Percentiles rank a stretch among this genome's conserved stretches.
Conservation (phyloP, 139 green algal genomes). For the Chlorella sorokiniana region DNA sequence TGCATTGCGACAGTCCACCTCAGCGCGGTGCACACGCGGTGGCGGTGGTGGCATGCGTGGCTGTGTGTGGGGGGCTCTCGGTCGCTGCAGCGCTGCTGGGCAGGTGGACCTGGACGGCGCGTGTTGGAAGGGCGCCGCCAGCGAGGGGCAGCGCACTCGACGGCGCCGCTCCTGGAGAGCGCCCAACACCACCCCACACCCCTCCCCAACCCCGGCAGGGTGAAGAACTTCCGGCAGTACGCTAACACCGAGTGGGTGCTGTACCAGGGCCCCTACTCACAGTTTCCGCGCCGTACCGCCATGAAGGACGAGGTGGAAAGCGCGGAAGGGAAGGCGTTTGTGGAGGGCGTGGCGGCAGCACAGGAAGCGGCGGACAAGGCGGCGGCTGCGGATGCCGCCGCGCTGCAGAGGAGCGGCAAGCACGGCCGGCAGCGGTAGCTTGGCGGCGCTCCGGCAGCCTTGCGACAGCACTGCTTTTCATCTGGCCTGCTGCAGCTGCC, state of each 20-base stretch:
- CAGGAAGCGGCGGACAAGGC: not conserved
- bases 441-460: too few species aligned
- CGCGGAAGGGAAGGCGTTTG: not conserved
- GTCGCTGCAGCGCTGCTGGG: too few species aligned
- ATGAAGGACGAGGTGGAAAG: conserved; percentile 8
- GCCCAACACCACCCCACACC: not conserved
- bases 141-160: too few species aligned
- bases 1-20: too few species aligned
- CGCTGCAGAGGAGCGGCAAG: not conserved
- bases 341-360: not conserved
- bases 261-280: not conserved
- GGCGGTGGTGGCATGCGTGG: too few species aligned
- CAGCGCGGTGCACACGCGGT: too few species aligned
- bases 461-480: too few species aligned
- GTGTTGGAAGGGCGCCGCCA: too few species aligned
- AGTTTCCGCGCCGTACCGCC: not conserved
- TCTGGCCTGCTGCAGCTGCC: too few species aligned
- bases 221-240: conserved; percentile 26
- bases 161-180: too few species aligned
- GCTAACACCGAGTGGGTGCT: conserved; percentile 29
- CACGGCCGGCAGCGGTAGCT: not conserved
- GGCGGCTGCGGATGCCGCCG: not conserved
- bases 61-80: too few species aligned
- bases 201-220: not conserved
- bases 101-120: too few species aligned